Conservation (phyloP, 164 flowering plant genomes). For the Vitis cinerea region DNA sequence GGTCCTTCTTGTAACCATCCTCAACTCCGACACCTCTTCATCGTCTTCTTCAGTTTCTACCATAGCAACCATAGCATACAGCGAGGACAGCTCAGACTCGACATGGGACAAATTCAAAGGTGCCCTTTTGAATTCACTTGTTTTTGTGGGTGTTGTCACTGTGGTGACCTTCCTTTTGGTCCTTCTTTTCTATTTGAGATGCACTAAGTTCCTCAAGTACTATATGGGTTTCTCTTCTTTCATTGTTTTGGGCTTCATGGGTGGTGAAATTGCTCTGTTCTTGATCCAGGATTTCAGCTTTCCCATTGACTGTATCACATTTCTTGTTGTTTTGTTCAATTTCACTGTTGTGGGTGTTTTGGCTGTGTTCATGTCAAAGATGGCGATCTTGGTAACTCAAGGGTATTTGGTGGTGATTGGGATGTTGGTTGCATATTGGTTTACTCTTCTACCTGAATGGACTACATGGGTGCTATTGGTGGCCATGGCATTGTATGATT, state of each 20-base stretch:
- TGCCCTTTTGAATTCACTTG: constrained; percentile 85
- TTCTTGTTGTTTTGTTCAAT: constrained; percentile 60
- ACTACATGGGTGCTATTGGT: constrained; percentile 92
- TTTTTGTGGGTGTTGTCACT: constrained; percentile 75
- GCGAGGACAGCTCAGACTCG: constrained; percentile 66
- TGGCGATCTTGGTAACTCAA: constrained; percentile 78
- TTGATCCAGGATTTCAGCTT: constrained; percentile 47
- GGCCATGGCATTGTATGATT: constrained; percentile 95
- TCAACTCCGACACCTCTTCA: constrained; percentile 40
- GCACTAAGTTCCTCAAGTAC: constrained; percentile 64
- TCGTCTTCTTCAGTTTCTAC: constrained; percentile 36
- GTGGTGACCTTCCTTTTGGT: constrained; percentile 73
- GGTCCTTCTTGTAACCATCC: constrained; percentile 67
- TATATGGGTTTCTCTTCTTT: constrained; percentile 93
- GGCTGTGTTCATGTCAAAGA: constrained; percentile 74
- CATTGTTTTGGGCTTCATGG: constrained; percentile 78
- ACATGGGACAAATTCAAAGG: constrained; percentile 83
- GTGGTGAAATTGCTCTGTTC: constrained; percentile 72
- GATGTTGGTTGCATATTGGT: constrained; percentile 92
- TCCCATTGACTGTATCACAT: constrained; percentile 68
- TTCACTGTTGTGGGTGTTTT: constrained; percentile 83
- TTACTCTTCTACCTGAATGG: constrained; percentile 93
- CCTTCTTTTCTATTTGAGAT: constrained; percentile 81
- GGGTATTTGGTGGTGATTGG: constrained; percentile 89
- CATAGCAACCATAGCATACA: constrained; percentile 72